Evolutionary conservation across 2,329 filamentous ascomycete genomes (phyloP).

Genomic region (Fusarium irregulare): DNA sequence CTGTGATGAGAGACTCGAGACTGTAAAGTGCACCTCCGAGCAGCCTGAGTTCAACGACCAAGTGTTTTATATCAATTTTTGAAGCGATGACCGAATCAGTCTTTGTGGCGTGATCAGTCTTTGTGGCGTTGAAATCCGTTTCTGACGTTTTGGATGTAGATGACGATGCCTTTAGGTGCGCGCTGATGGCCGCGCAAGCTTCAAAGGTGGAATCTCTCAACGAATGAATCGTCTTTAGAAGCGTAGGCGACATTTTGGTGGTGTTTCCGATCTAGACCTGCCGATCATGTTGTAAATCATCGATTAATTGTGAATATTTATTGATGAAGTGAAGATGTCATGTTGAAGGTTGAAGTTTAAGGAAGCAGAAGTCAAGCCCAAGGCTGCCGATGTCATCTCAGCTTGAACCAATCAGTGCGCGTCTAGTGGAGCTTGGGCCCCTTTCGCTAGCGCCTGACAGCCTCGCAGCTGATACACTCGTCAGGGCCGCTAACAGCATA

Average conservation of each 20-base stretch:
- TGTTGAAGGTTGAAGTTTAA: neutral
- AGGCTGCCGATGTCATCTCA: constrained; percentile 10
- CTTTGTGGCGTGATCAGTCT: too few species aligned
- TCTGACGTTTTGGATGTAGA: neutral
- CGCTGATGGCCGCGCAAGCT: constrained; percentile 30
- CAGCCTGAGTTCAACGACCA: constrained; percentile 40
- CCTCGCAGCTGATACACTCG: neutral
- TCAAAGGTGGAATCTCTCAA: constrained; percentile 35
- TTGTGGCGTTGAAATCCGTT: neutral
- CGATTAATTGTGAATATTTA: neutral
- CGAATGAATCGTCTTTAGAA: constrained; percentile 30
- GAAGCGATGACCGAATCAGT: neutral
- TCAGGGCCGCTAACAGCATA: too few species aligned
- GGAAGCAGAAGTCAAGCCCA: neutral
- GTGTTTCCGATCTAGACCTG: neutral
- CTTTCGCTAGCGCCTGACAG: neutral
- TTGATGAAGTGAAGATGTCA: constrained; percentile 8
- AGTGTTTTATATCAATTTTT: constrained; percentile 28
- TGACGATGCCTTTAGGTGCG: constrained; percentile 14
- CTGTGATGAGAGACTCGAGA: constrained; percentile 39
- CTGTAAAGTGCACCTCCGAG: constrained; percentile 40
- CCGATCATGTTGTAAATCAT: constrained; percentile 21
- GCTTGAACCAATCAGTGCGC: neutral
- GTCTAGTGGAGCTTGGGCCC: constrained; percentile 2
- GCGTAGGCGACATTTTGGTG: constrained; percentile 19